phyloP scores from a whole-genome alignment of 768 basidiomycete species.

The Pholiota molesta region DNA sequence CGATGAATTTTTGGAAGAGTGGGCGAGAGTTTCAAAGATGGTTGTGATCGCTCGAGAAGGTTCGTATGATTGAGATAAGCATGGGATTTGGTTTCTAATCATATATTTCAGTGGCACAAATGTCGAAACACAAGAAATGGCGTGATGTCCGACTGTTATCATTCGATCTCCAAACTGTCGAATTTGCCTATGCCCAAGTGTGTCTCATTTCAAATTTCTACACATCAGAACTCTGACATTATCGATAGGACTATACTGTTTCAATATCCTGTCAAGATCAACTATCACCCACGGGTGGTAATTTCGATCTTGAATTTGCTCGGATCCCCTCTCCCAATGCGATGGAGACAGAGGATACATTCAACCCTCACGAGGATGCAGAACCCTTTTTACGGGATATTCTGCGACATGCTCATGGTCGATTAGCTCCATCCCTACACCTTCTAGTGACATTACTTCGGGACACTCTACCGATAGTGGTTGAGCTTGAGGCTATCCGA shows the following conservation, averaged over 20 bases:
- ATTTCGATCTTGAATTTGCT: constrained; percentile 75
- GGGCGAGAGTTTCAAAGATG: constrained; percentile 92
- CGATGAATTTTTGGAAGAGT: constrained; percentile 89
- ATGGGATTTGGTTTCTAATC: background rate
- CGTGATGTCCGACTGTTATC: constrained; percentile 80
- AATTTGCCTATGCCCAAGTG: constrained; percentile 78
- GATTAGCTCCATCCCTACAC: constrained; percentile 65
- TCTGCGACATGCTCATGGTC: constrained; percentile 65
- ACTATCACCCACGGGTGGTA: constrained; percentile 65
- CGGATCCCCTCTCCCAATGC: constrained; percentile 38
- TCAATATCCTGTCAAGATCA: constrained; percentile 81
- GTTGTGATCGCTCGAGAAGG: constrained; percentile 92
- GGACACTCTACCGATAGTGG: constrained; percentile 77
- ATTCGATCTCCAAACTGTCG: constrained; percentile 92
- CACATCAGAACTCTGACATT: constrained; percentile 1
- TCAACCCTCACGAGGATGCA: constrained; percentile 80
- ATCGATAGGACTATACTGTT: constrained; percentile 70
- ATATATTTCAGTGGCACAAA: constrained; percentile 66
- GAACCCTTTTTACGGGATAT: constrained; percentile 76
- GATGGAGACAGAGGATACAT: constrained; percentile 32
- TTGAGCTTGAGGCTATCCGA: constrained; percentile 64
- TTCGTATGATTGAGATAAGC: constrained; percentile 26
- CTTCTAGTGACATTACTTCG: constrained; percentile 70
- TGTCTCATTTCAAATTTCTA: constrained; percentile 13
- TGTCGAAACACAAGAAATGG: constrained; percentile 76